phyloP scores from a whole-genome alignment of 768 basidiomycete species.

The Leccinellum albellum region DNA sequence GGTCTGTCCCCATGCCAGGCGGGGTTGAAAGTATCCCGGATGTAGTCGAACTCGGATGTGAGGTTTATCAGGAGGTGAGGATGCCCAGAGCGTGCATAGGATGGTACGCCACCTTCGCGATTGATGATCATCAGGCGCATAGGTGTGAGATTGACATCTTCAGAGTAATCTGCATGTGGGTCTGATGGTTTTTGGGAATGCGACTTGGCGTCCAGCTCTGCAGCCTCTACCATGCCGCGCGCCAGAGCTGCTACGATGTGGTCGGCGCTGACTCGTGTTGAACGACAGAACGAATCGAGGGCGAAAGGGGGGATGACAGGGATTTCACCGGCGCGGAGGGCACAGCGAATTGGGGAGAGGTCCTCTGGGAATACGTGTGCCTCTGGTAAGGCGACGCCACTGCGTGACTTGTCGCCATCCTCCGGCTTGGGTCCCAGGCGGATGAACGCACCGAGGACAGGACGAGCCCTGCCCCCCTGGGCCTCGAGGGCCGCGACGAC shows the following conservation, averaged over 20 bases:
- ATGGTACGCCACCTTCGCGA: slow-evolving; percentile 93
- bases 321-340: slow-evolving; percentile 90
- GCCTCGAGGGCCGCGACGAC: slow-evolving; percentile 78
- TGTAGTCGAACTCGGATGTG: slow-evolving; percentile 79
- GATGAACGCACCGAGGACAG: slow-evolving; percentile 83
- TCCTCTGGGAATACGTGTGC: slow-evolving; percentile 79
- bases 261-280: slow-evolving; percentile 81
- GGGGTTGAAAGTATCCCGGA: slow-evolving; percentile 77
- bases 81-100: slow-evolving; percentile 90
- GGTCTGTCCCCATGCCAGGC: slow-evolving; percentile 78
- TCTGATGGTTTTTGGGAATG: slow-evolving; percentile 27
- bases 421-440: slow-evolving; percentile 74
- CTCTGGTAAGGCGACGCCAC: slow-evolving; percentile 51
- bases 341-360: slow-evolving; percentile 79
- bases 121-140: slow-evolving; percentile 97
- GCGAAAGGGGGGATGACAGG: slow-evolving; percentile 94
- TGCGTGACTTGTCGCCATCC: slow-evolving; percentile 29
- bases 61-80: slow-evolving; percentile 97
- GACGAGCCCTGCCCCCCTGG: slow-evolving; percentile 84
- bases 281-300: slow-evolving; percentile 85
- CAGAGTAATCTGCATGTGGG: slow-evolving; percentile 38
- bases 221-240: slow-evolving; percentile 70
- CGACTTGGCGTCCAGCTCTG: slow-evolving; percentile 45
- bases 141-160: slow-evolving; percentile 82
- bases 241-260: slow-evolving; percentile 85